phyloP scores from a whole-genome alignment of 768 basidiomycete species.

The Mycena sanguinolenta region DNA sequence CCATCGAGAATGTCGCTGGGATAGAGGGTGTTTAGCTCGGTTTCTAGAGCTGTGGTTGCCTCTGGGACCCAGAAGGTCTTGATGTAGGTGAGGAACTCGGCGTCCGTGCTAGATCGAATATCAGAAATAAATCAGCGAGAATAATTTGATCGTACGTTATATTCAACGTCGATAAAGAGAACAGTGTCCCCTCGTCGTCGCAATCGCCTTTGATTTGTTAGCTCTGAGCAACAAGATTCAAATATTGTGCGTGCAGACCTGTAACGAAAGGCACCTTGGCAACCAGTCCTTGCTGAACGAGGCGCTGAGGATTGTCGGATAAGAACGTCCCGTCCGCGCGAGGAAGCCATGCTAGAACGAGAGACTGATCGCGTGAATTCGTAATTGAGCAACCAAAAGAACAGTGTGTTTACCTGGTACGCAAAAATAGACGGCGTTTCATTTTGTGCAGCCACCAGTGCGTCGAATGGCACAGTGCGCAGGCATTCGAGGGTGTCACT shows the following conservation, averaged over 20 bases:
- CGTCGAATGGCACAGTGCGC: slow-evolving; percentile 51
- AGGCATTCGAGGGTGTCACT: slow-evolving; percentile 58
- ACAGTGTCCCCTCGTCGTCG: slow-evolving; percentile 56
- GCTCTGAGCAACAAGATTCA: not conserved
- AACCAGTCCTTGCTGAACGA: slow-evolving; percentile 54
- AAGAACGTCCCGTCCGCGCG: slow-evolving; percentile 22
- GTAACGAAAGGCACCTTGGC: slow-evolving; percentile 35
- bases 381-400: not conserved
- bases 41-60: slow-evolving; percentile 9
- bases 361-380: slow-evolving; percentile 47
- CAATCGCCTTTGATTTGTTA: slow-evolving; percentile 17
- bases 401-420: slow-evolving; percentile 50
- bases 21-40: slow-evolving; percentile 20
- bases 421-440: slow-evolving; percentile 53
- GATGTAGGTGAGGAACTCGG: slow-evolving; percentile 29
- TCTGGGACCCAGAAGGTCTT: slow-evolving; percentile 22
- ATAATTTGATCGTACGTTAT: slow-evolving; percentile 46
- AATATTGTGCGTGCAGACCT: not conserved
- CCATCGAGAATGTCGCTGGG: slow-evolving; percentile 26
- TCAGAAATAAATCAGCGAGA: not conserved
- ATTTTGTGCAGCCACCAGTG: slow-evolving; percentile 56
- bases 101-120: slow-evolving; percentile 22
- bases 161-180: slow-evolving; percentile 46
- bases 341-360: slow-evolving; percentile 58
- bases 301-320: slow-evolving; percentile 61